Conservation (phyloP, 2,329 filamentous ascomycete genomes). For the Seiridium unicorne region DNA sequence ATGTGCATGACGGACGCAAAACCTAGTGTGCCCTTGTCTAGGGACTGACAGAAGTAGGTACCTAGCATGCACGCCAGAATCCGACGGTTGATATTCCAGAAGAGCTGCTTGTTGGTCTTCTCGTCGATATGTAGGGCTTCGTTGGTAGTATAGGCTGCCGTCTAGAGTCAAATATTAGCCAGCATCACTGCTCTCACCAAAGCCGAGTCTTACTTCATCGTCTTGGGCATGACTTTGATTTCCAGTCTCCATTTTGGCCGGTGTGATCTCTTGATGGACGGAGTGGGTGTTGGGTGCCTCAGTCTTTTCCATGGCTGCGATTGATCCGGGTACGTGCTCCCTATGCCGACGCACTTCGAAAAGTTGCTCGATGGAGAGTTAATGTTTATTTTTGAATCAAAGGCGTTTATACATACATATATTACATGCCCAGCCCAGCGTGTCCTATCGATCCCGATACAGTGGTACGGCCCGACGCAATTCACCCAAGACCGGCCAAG, state of each 20-base stretch:
- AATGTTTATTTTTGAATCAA: too few relatives aligned
- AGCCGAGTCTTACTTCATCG: not conserved
- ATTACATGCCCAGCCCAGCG: not conserved
- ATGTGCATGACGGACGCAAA: constrained; percentile 26
- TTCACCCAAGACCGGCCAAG: not conserved
- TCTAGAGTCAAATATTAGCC: not conserved
- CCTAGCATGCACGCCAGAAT: constrained; percentile 49
- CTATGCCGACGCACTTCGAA: too few relatives aligned
- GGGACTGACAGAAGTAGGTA: constrained; percentile 43
- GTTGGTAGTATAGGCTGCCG: constrained; percentile 5
- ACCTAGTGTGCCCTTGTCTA: constrained; percentile 27
- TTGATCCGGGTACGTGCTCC: too few relatives aligned
- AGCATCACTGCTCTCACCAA: not conserved
- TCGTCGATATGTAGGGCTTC: constrained; percentile 42
- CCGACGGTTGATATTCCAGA: constrained; percentile 47
- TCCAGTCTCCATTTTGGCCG: not conserved
- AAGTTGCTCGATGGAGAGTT: too few relatives aligned
- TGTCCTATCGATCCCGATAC: not conserved
- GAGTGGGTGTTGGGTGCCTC: not conserved
- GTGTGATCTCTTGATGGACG: not conserved
- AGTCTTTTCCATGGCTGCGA: not conserved
- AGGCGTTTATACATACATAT: not conserved
- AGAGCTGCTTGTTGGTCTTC: constrained; percentile 45
- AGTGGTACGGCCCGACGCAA: not conserved
- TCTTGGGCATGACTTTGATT: not conserved